Evolutionary conservation across 768 basidiomycete genomes (phyloP).

Genomic region (Chlorophyllum brunneum): DNA sequence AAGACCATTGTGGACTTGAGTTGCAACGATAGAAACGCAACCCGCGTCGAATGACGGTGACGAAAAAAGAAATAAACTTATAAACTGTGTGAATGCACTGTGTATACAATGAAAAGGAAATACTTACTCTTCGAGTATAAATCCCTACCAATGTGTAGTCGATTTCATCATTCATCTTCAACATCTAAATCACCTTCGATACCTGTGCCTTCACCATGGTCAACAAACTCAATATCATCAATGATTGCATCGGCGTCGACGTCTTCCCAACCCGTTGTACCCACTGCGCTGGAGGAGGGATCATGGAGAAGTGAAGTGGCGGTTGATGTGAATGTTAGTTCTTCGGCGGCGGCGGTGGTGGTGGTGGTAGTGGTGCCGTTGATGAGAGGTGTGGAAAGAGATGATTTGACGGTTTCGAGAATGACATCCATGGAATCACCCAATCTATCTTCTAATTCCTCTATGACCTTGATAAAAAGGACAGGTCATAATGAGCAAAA

Average conservation of each 20-base stretch:
- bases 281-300: slow-evolving; percentile 17
- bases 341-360: not conserved
- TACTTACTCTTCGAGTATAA: no score
- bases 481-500: not conserved
- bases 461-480: slow-evolving; percentile 66
- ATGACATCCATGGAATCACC: slow-evolving; percentile 68
- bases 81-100: no score
- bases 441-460: slow-evolving; percentile 85
- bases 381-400: not conserved
- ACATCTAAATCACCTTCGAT: slow-evolving; percentile 62
- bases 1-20: no score
- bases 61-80: no score
- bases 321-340: slow-evolving; percentile 9
- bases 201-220: slow-evolving; percentile 61
- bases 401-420: slow-evolving; percentile 45
- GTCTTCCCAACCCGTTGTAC: slow-evolving; percentile 30
- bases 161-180: slow-evolving; percentile 4
- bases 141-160: not conserved
- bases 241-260: slow-evolving; percentile 35
- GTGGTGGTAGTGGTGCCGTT: not conserved
- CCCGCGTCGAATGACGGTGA: no score
- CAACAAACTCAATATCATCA: slow-evolving; percentile 60
- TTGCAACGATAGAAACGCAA: no score
- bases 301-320: slow-evolving; percentile 4
- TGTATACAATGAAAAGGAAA: no score